Percentiles rank a stretch among this genome's conserved stretches.
Evolutionary conservation across 225 moss, liverwort and hornwort genomes (phyloP).

Genomic region (Lunularia cruciata): DNA sequence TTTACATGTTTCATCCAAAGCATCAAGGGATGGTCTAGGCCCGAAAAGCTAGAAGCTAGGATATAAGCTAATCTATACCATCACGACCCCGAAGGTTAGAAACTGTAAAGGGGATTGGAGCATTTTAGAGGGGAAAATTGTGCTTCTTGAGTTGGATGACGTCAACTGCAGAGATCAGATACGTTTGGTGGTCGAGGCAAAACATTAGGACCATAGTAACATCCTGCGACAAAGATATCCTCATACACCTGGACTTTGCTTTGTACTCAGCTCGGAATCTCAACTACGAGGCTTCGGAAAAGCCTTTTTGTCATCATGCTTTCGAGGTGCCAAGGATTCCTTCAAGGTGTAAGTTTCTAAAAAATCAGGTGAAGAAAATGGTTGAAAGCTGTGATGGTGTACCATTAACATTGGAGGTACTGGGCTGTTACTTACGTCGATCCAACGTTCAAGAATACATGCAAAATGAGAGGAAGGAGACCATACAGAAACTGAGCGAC

Average conservation of each 20-base stretch:
- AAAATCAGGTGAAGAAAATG: slow-evolving; percentile 25
- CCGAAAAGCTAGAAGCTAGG: slow-evolving; percentile 27
- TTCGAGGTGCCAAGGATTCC: slow-evolving; percentile 31
- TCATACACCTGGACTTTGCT: slow-evolving; percentile 17
- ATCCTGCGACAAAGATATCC: slow-evolving; percentile 6
- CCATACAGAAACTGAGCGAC: slow-evolving; percentile 19
- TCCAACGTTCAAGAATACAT: slow-evolving; percentile 28
- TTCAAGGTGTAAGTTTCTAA: background rate
- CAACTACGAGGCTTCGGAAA: slow-evolving; percentile 30
- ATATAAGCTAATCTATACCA: slow-evolving; percentile 31
- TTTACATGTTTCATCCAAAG: slow-evolving; percentile 34
- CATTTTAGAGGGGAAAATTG: slow-evolving; percentile 32
- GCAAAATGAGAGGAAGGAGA: slow-evolving; percentile 28
- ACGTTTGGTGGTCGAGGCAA: slow-evolving; percentile 15
- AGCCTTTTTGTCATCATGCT: slow-evolving; percentile 39
- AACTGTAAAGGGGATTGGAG: slow-evolving; percentile 40
- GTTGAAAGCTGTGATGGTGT: slow-evolving; percentile 36
- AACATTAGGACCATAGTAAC: slow-evolving; percentile 31
- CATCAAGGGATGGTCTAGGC: slow-evolving; percentile 18
- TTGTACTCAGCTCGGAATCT: slow-evolving; percentile 24
- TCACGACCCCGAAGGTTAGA: slow-evolving; percentile 27
- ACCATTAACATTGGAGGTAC: slow-evolving; percentile 31
- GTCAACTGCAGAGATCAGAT: slow-evolving; percentile 33
- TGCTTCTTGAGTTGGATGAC: slow-evolving; percentile 39
- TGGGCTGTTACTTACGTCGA: slow-evolving; percentile 24